Base-by-base conservation (phyloP, 108 stramenopile genomes). In the Mayamaea pseudoterrestris region DNA sequence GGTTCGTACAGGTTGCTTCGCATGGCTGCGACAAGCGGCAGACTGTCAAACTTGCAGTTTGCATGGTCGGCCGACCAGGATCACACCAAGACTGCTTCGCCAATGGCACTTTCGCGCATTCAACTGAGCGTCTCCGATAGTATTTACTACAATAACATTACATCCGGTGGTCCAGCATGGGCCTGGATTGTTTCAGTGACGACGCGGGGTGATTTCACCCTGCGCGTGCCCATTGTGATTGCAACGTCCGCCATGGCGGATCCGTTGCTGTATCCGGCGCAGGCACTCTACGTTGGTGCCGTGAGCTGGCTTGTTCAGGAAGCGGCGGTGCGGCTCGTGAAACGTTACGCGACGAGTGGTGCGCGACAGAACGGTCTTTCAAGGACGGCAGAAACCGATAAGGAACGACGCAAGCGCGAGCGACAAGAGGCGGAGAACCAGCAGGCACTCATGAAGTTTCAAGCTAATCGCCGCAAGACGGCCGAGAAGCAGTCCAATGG, bases 401-500 rank as follows among this genome's bases (percentile, higher is more conserved):
- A n/a, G n/a, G 21, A 54, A 13, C 63, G 73, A 44, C 54, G 68
- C 24, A 65, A 57, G 21, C 7, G n/a, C n/a, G n/a, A n/a, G n/a
- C n/a, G n/a, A n/a, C n/a, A 39, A 37, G 71, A 71, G 39, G 78
- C 78, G 8, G 50, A 63, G 32, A 44, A 53, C 25, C 81, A 83
- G 58, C 36, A 66, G 29, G 18, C 21, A 6, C 54, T 83, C 16
- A 88, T 88, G 71, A 25, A 30, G 28, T 44, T 41, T 36, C 71
- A 66, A 45, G 86, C 81, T 11, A 50, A 65, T 30, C 41, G 30
- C 8, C 75, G 72, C 29, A 47, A 29, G 21, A 37, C 60, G 31
- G 36, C 55, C 21, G 86, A 88, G 57, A 42, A 50, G 28, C 47
- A 68, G 29, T 57, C 48, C 20, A 57, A 69, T 66, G 85, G 85